Evolutionary conservation across 2,329 filamentous ascomycete genomes (phyloP).

Genomic region (Botrytis porri): DNA sequence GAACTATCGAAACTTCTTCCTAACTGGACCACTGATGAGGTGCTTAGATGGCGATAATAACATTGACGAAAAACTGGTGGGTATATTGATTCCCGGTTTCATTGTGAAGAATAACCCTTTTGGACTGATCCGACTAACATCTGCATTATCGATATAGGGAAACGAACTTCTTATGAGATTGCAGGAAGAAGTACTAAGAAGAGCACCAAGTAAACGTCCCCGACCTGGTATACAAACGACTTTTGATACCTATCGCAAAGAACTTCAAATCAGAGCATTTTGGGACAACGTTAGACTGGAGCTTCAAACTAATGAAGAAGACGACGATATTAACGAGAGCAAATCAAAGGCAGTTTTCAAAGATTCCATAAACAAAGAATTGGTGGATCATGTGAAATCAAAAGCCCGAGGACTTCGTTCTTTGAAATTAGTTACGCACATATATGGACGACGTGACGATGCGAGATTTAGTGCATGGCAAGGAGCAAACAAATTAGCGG

Average conservation of each 20-base stretch:
- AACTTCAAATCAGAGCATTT: slow-evolving; percentile 24
- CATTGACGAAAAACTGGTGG: slow-evolving; percentile 5
- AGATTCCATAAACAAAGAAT: not conserved
- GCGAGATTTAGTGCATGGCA: not conserved
- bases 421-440: not conserved
- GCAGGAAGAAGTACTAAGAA: slow-evolving; percentile 22
- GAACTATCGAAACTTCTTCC: slow-evolving; percentile 25
- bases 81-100: not conserved
- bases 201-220: not conserved
- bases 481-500: not conserved
- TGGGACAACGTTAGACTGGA: slow-evolving; percentile 28
- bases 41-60: slow-evolving; percentile 24
- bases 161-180: slow-evolving; percentile 19
- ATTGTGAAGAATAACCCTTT: too few species aligned
- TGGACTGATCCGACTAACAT: not conserved
- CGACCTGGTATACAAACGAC: not conserved
- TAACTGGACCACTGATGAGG: slow-evolving; percentile 23
- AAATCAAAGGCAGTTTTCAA: not conserved
- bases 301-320: slow-evolving; percentile 19
- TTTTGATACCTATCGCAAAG: slow-evolving; percentile 18
- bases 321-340: not conserved
- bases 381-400: not conserved
- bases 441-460: slow-evolving; percentile 4
- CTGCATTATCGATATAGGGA: not conserved
- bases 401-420: not conserved